phyloP scores from a whole-genome alignment of 2,329 filamentous ascomycete genomes.

The Phyllosticta citribraziliensis region DNA sequence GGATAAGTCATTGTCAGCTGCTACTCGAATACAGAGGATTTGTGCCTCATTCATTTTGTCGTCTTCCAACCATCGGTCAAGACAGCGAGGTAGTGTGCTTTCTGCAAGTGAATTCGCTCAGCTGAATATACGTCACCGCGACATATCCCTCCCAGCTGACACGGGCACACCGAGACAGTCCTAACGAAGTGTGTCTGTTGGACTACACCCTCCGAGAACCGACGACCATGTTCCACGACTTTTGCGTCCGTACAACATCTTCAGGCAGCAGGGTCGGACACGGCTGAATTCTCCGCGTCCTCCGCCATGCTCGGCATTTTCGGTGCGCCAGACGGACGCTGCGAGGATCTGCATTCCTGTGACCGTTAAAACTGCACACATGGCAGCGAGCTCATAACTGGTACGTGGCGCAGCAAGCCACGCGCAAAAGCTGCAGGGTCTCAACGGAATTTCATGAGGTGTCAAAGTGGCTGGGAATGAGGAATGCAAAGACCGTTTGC shows the following conservation, averaged over 20 bases:
- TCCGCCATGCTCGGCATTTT: background rate
- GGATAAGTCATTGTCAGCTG: background rate
- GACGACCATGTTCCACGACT: background rate
- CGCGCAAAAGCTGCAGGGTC: background rate
- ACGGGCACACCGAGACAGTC: background rate
- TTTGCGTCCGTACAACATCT: background rate
- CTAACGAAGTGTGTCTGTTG: background rate
- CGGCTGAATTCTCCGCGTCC: background rate
- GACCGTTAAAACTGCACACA: background rate
- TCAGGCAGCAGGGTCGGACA: background rate
- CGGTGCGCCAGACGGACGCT: background rate
- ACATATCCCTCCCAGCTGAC: background rate
- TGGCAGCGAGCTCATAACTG: background rate
- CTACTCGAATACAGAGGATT: background rate
- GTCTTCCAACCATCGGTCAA: background rate
- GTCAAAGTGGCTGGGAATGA: background rate
- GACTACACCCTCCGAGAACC: background rate
- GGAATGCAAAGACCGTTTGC: background rate
- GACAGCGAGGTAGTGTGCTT: background rate
- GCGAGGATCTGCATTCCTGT: background rate
- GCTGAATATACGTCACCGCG: background rate
- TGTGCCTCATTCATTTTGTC: background rate
- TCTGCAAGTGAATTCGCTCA: background rate
- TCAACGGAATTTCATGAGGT: background rate
- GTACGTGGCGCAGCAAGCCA: background rate